Conservation (phyloP, 1,284 basidiomycete species). For the Pseudozyma tsukubaensis region DNA sequence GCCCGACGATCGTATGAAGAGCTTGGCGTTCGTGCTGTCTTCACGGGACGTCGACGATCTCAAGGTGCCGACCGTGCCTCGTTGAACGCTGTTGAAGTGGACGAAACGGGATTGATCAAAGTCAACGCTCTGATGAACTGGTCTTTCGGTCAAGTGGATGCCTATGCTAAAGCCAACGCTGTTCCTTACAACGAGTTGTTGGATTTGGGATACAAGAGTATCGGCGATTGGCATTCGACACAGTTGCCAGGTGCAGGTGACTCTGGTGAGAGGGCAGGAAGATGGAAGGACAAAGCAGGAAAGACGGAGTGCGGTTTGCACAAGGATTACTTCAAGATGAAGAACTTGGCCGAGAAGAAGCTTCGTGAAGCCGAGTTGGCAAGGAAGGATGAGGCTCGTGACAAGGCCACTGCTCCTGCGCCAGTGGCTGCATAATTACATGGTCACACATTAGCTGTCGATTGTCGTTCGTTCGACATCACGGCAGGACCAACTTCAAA, state of each 20-base stretch:
- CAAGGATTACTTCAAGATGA: conserved; percentile 67
- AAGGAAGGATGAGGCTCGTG: conserved; percentile 52
- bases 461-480: not conserved
- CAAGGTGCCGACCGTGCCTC: conserved; percentile 88
- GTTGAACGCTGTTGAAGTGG: conserved; percentile 88
- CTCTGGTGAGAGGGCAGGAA: conserved; percentile 83
- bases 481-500: not conserved
- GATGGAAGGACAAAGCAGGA: conserved; percentile 85
- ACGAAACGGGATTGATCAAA: conserved; percentile 90
- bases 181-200: conserved; percentile 92
- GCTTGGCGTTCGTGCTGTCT: conserved; percentile 85
- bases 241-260: conserved; percentile 72
- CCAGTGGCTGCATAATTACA: too few relatives aligned
- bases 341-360: conserved; percentile 63
- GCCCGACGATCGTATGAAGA: conserved; percentile 87
- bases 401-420: conserved; percentile 31
- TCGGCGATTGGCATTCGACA: conserved; percentile 98
- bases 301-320: conserved; percentile 98
- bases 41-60: conserved; percentile 90
- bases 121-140: conserved; percentile 93
- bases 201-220: conserved; percentile 89
- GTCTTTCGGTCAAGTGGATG: conserved; percentile 86
- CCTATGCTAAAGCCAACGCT: conserved; percentile 83
- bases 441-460: not conserved
- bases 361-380: conserved; percentile 61